Evolutionary conservation across 768 basidiomycete species (phyloP).

Genomic region (Plicaturopsis crispa): DNA sequence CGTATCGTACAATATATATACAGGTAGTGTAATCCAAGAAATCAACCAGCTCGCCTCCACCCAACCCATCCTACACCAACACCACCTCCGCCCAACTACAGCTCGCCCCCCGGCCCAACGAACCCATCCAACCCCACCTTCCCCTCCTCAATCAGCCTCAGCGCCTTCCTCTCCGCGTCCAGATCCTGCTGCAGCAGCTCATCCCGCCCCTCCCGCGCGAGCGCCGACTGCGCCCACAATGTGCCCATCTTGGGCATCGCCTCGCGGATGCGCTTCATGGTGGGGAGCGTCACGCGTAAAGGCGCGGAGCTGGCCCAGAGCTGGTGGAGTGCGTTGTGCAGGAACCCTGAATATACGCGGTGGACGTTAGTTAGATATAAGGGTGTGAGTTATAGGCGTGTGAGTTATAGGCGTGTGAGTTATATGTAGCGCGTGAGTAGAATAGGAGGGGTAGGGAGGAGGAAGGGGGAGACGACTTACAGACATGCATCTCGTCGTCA

Average conservation of each 20-base stretch:
- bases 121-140: background rate
- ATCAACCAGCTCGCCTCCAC: too few species aligned
- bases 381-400: background rate
- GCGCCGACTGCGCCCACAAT: slow-evolving; percentile 13
- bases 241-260: slow-evolving; percentile 13
- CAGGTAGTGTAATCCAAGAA: too few species aligned
- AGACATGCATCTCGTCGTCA: slow-evolving; percentile 30
- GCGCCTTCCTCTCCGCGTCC: background rate
- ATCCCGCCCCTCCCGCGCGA: background rate
- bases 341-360: slow-evolving; percentile 4
- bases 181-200: background rate
- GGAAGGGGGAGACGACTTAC: slow-evolving; percentile 6
- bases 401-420: background rate
- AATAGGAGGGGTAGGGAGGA: background rate
- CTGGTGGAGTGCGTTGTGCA: slow-evolving; percentile 7
- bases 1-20: too few species aligned
- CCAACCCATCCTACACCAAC: too few species aligned
- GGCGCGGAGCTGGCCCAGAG: slow-evolving; percentile 11
- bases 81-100: too few species aligned
- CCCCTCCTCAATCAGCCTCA: background rate
- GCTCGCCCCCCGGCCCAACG: background rate
- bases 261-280: slow-evolving; percentile 14
- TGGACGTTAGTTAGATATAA: too few species aligned
- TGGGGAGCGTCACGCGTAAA: slow-evolving; percentile 16
- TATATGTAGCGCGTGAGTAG: too few species aligned